These are phyloP conservation scores for Epichloe baconii DNA, from an alignment of 2,329 filamentous ascomycete species.

Conservation along the genomic window DNA sequence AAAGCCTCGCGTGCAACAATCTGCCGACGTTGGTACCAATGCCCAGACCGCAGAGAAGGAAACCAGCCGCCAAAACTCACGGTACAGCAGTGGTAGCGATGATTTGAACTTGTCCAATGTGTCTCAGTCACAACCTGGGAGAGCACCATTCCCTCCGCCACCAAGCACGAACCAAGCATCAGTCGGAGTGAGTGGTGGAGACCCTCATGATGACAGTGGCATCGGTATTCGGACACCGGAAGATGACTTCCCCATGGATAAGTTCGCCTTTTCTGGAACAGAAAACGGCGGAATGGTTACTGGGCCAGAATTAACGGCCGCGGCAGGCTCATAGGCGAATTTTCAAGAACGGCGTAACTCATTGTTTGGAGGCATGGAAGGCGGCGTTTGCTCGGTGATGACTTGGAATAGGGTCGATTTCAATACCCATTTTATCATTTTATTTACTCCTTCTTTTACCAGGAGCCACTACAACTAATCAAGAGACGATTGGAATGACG, in stretches of 20 bases:
- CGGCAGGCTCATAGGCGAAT: conserved; percentile 4
- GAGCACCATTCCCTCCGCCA: conserved; percentile 35
- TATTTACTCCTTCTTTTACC: conserved; percentile 1
- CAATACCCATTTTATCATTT: conserved; percentile 6
- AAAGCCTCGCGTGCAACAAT: conserved; percentile 24
- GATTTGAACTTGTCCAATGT: conserved; percentile 31
- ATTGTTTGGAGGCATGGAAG: neutral
- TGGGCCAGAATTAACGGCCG: conserved; percentile 16
- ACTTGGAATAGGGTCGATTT: conserved; percentile 4
- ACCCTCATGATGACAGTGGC: conserved; percentile 56
- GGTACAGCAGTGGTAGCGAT: conserved; percentile 32
- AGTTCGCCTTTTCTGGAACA: conserved; percentile 34
- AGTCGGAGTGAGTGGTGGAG: conserved; percentile 24
- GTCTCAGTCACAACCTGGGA: conserved; percentile 34
- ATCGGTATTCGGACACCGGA: conserved; percentile 59
- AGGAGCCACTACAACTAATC: conserved; percentile 8
- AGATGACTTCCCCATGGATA: conserved; percentile 49
- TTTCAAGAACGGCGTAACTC: neutral
- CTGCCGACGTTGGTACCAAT: conserved; percentile 17
- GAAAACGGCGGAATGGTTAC: conserved; percentile 23
- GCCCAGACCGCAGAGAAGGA: conserved; percentile 24
- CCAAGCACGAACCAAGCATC: conserved; percentile 30
- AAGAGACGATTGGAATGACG: conserved; percentile 16
- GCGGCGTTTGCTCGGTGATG: conserved; percentile 7
- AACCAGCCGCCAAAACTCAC: conserved; percentile 20